These are phyloP conservation scores for Neoarthrinium moseri DNA, from an alignment of 2,329 filamentous ascomycete genomes.

Conservation along the genomic window DNA sequence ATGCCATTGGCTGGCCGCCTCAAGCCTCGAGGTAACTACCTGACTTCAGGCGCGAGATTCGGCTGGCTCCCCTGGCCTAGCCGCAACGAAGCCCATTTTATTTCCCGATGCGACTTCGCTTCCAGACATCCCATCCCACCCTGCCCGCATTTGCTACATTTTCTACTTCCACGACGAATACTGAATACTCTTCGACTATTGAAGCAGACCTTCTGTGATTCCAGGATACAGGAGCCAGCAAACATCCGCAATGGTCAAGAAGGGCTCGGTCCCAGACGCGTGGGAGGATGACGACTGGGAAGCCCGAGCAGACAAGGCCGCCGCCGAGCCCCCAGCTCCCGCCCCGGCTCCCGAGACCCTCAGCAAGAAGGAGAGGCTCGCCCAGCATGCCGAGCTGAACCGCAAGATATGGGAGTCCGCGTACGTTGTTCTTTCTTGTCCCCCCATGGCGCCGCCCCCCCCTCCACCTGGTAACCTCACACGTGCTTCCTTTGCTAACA, in stretches of 20 bases:
- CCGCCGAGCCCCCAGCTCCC: slow-evolving; percentile 31
- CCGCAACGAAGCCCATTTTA: too few relatives aligned
- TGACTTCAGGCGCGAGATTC: too few relatives aligned
- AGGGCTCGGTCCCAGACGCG: slow-evolving; percentile 63
- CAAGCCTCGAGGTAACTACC: too few relatives aligned
- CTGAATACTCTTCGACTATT: background rate
- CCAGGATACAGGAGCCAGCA: slow-evolving; percentile 32
- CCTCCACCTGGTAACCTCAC: too few relatives aligned
- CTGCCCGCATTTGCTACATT: background rate
- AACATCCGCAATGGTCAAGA: slow-evolving; percentile 42
- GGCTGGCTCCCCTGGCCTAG: too few relatives aligned
- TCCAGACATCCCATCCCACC: slow-evolving; percentile 1
- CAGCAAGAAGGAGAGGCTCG: slow-evolving; percentile 74
- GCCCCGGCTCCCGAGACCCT: slow-evolving; percentile 41
- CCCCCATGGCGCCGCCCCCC: background rate
- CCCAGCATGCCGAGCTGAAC: slow-evolving; percentile 80
- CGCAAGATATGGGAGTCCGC: slow-evolving; percentile 86
- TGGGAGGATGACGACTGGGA: slow-evolving; percentile 94
- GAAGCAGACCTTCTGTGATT: too few relatives aligned
- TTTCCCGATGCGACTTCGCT: slow-evolving; percentile 3
- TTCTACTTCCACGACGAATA: background rate
- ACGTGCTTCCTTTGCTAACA: background rate
- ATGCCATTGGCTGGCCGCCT: too few relatives aligned
- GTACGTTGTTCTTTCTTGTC: slow-evolving; percentile 51
- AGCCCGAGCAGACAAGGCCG: slow-evolving; percentile 62